phyloP scores from a whole-genome alignment of 345 rosid species.

The Odontarrhena argentea region DNA sequence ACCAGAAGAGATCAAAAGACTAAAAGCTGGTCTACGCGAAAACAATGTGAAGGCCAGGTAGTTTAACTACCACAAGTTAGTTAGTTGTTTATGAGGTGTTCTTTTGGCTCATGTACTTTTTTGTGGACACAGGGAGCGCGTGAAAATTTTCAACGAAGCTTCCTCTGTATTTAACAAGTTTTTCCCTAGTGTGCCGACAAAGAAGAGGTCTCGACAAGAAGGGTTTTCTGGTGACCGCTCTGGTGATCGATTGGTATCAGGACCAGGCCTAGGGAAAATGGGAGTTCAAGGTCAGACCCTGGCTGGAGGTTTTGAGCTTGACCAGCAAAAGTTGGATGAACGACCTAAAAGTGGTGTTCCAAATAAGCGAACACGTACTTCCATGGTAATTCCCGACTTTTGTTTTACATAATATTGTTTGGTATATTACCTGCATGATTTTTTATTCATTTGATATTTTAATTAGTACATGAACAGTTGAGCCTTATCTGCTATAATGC shows the following conservation, averaged over 20 bases:
- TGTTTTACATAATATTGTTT: constrained; percentile 12
- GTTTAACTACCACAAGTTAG: constrained; percentile 33
- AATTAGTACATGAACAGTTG: constrained; percentile 7
- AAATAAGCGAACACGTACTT: constrained; percentile 91
- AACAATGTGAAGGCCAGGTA: constrained; percentile 81
- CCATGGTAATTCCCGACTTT: constrained; percentile 54
- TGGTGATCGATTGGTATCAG: constrained; percentile 60
- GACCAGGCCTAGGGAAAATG: constrained; percentile 65
- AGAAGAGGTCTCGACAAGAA: constrained; percentile 86
- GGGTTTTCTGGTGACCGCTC: constrained; percentile 65
- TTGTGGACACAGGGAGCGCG: constrained; percentile 67
- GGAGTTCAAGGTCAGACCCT: constrained; percentile 66
- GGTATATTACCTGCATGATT: neutral
- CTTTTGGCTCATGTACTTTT: constrained; percentile 41
- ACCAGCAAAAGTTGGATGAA: constrained; percentile 76
- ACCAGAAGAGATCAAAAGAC: constrained; percentile 80
- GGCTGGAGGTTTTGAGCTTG: constrained; percentile 65
- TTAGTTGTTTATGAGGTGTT: constrained; percentile 24
- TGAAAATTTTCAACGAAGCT: constrained; percentile 74
- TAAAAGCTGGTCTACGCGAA: constrained; percentile 64
- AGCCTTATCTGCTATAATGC: constrained; percentile 13
- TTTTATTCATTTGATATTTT: constrained; percentile 6
- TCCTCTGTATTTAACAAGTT: constrained; percentile 75
- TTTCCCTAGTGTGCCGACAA: constrained; percentile 68
- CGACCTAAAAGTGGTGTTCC: constrained; percentile 67